Percentiles rank a stretch among this genome's conserved stretches.
These are phyloP conservation scores for Cyclotella atomus DNA, from an alignment of 108 stramenopile genomes.

Conservation along the genomic window DNA sequence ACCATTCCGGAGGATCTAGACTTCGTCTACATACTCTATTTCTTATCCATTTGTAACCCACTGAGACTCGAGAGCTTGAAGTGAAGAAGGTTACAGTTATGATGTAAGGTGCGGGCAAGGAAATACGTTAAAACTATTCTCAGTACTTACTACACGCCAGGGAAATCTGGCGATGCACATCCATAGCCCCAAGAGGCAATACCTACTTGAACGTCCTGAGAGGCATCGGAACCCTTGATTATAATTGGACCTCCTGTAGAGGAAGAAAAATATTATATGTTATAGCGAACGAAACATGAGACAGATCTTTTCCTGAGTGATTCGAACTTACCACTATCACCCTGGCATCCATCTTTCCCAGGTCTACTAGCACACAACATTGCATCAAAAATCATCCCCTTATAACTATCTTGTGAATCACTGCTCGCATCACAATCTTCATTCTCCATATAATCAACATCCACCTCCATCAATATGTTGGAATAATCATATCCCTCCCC, in stretches of 20 bases:
- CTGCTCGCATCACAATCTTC: conserved; percentile 7
- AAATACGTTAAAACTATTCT: not conserved
- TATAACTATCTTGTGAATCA: not conserved
- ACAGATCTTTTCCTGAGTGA: not conserved
- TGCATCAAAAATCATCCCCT: not conserved
- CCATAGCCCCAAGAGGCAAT: conserved; percentile 3
- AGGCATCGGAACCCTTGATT: not conserved
- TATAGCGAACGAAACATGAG: no score
- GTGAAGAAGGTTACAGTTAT: no score
- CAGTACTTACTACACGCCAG: not conserved
- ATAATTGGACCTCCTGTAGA: conserved; percentile 1
- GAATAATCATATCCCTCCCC: conserved; percentile 5
- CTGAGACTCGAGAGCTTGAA: not conserved
- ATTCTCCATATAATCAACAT: conserved; percentile 6
- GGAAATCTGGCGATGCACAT: conserved; percentile 10
- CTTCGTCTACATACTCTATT: conserved; percentile 9
- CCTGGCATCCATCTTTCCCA: conserved; percentile 13
- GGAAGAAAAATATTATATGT: not conserved
- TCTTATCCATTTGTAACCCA: conserved; percentile 4
- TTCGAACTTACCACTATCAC: not conserved
- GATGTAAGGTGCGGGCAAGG: no score
- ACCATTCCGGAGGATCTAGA: conserved; percentile 5
- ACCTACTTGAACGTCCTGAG: not conserved
- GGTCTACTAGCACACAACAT: conserved; percentile 5
- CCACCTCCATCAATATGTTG: not conserved